These are phyloP conservation scores for Colletotrichum gigasporum DNA, from an alignment of 2,329 filamentous ascomycete species.

Conservation along the genomic window DNA sequence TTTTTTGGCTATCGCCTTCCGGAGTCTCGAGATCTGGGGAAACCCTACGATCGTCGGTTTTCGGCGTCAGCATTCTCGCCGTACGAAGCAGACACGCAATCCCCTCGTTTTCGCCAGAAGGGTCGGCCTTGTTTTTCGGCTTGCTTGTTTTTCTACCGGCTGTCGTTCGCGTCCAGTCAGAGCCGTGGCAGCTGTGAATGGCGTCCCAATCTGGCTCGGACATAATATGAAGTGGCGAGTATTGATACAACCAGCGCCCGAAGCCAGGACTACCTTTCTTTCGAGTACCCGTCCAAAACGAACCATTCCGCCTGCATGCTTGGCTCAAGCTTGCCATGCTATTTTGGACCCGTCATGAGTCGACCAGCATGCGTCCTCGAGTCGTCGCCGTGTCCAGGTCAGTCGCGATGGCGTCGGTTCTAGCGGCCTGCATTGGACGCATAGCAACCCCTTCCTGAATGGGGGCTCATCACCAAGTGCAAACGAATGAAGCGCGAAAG, in stretches of 20 bases:
- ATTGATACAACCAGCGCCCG: slow-evolving; percentile 7
- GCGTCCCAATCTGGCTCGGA: neutral
- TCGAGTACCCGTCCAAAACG: slow-evolving; percentile 1
- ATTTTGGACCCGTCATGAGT: neutral
- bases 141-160: neutral
- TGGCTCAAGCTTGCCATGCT: slow-evolving; percentile 4
- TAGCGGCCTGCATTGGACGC: neutral
- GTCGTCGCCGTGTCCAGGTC: neutral
- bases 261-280: neutral
- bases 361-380: neutral
- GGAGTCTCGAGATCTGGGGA: slow-evolving; percentile 29
- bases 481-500: neutral
- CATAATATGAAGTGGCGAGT: slow-evolving; percentile 18
- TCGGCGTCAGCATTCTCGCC: neutral
- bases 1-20: slow-evolving; percentile 26
- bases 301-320: neutral
- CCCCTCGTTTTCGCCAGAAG: neutral
- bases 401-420: neutral
- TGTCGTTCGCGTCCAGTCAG: neutral
- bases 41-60: slow-evolving; percentile 11
- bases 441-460: neutral
- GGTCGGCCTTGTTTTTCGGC: neutral
- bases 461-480: neutral
- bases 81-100: neutral
- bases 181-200: neutral